Evolutionary conservation across 2,329 filamentous ascomycete genomes (phyloP), one percentile per base, ranked within the genome.

Genomic region (Diaporthe amygdali): DNA sequence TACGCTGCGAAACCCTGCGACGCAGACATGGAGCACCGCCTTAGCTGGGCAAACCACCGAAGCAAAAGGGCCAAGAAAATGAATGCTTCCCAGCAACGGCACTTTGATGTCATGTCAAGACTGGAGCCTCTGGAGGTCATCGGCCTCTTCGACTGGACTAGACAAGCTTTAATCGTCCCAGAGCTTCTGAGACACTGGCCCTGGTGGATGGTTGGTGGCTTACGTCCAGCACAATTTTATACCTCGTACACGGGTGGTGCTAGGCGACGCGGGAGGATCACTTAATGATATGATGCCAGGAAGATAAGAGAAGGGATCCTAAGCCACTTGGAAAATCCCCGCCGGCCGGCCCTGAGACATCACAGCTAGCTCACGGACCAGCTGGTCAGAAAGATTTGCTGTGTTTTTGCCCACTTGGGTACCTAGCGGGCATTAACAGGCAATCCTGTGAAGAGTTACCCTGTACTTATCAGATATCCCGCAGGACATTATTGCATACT

Each of bases 201-300:
- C 41, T 34, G 47, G 27, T 17, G 20, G 27, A 10, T 34, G 44
- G n/a, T 49, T 3, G 30, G n/a, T 41, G 46, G 39, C 27, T 22
- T 32, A 54, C 30, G 59, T 20, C n/a, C 59, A 64, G 59, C 59
- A 64, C 22, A 64, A 64, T 64, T 49, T 49, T 44, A 49, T 30
- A 64, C 41, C 59, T 64, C 30, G 59, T 64, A 49, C 59, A 61
- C 44, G 56, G 56, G 56, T 61, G 46, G 39, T 59, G 55, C 55
- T 37, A 59, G 37, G 41, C 25, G 22, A 27, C 55, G 37, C 39
- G 56, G 56, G 39, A 63, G 56, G 39, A 63, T 63, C 56, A 47
- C 27, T 47, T 61, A 32, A 9, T 63, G 41, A 27, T 14, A 47
- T 47, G 47, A 63, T 63, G 59, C 59, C 49, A 37, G 44, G 7